Evolutionary conservation across 23 red algal species (phyloP), one percentile per base, ranked within the genome.

Genomic region (Gracilaria domingensis): DNA sequence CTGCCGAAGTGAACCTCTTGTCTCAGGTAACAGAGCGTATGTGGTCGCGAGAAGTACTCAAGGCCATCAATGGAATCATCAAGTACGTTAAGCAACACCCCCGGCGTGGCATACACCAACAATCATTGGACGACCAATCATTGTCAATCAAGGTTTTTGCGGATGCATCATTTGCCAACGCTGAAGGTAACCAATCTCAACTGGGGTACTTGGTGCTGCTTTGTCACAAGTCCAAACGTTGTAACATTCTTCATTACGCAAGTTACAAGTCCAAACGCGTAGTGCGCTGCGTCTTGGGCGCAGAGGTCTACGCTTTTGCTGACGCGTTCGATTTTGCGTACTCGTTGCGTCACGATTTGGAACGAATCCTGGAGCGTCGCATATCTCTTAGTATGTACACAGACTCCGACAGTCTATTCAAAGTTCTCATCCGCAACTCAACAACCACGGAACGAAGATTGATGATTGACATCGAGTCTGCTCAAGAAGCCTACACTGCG

Each of bases 1-100:
- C 74, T 23, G 81, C 57, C 23, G 0, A 0, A 7, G 59, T 81
- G 45, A 90, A 90, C 6, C 40, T 64, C 14, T 17, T 62, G 37
- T 73, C 73, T 18, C 87, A 90, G 29, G 18, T 79, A 0, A 53
- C 75, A n/a, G n/a, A n/a, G n/a, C n/a, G n/a, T n/a, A n/a, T n/a
- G n/a, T n/a, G n/a, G n/a, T n/a, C n/a, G n/a, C n/a, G n/a, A 7
- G 87, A 90, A 39, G n/a, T 28, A 59, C 37, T 89, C 25, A 11
- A 60, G 13, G 18, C n/a, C 39, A 47, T 54, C 14, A 90, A 81
- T n/a, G 79, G 11, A 44, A 0, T 79, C 51, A 72, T 81, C 73
- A 11, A 40, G 16, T 11, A 24, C 24, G 8, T 47, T n/a, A 65
- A n/a, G 65, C n/a, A 1, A 90, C 45, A 24, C 8, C 59, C 12